These are phyloP conservation scores for Metrosideros polymorpha DNA, from an alignment of 441 rosid species.

Conservation along the genomic window DNA sequence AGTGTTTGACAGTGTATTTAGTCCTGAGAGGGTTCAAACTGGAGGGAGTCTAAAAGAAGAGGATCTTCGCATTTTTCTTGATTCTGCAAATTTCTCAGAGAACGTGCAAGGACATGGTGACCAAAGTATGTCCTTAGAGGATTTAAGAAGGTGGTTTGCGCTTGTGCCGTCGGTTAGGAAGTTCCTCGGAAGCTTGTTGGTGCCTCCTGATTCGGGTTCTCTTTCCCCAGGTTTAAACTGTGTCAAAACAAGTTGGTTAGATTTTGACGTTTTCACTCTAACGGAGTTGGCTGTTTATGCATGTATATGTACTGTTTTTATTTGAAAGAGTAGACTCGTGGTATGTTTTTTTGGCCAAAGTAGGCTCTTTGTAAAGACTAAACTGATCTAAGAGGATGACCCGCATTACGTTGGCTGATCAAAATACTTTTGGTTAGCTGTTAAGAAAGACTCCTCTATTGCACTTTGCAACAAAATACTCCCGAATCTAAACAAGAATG, in stretches of 20 bases:
- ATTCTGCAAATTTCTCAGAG: constrained; percentile 50
- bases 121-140: constrained; percentile 62
- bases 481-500: not conserved
- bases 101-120: constrained; percentile 25
- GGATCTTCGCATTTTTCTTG: constrained; percentile 36
- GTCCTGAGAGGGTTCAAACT: constrained; percentile 16
- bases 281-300: not conserved
- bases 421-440: not conserved
- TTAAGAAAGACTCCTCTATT: not conserved
- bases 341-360: not conserved
- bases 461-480: not conserved
- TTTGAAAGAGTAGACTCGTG: not conserved
- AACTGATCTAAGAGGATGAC: not conserved
- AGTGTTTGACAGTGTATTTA: constrained; percentile 36
- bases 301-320: not conserved
- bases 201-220: constrained; percentile 54
- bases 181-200: constrained; percentile 77
- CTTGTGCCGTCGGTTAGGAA: constrained; percentile 64
- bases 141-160: constrained; percentile 62
- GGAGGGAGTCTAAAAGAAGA: constrained; percentile 25
- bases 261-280: not conserved
- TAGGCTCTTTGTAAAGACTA: not conserved
- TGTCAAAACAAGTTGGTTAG: not conserved
- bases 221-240: not conserved
- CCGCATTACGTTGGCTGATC: not conserved